Evolutionary conservation across 495 filamentous ascomycete genomes (phyloP).

Genomic region (Venustampulla echinocandica): DNA sequence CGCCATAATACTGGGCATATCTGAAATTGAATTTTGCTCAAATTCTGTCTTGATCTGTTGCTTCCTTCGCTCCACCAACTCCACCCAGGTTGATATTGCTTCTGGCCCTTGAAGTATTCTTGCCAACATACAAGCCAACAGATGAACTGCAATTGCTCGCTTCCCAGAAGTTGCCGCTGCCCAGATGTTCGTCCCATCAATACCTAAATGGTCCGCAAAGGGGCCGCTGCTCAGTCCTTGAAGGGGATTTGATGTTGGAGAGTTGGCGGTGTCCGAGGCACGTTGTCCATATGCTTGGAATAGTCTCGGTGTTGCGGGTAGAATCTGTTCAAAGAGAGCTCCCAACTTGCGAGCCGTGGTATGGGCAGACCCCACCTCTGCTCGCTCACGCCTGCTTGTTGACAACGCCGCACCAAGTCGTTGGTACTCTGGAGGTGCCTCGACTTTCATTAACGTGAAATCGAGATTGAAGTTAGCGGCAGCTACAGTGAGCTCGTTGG

Average conservation of each 20-base stretch:
- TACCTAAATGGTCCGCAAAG: conserved; percentile 15
- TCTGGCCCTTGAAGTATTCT: conserved; percentile 22
- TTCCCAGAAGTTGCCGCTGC: conserved; percentile 32
- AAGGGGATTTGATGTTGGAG: conserved; percentile 13
- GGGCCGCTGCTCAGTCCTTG: conserved; percentile 1
- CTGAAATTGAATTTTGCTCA: neutral
- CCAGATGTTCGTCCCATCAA: conserved; percentile 32
- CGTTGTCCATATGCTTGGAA: conserved; percentile 31
- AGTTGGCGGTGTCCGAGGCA: conserved; percentile 28
- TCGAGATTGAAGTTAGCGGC: conserved; percentile 29
- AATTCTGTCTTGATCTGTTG: conserved; percentile 5
- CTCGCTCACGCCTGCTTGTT: conserved; percentile 13
- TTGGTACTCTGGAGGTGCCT: conserved; percentile 27
- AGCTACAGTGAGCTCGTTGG: conserved; percentile 23
- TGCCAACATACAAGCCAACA: conserved; percentile 35
- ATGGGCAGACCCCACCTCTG: conserved; percentile 27
- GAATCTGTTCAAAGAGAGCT: conserved; percentile 24
- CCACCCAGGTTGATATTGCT: conserved; percentile 30
- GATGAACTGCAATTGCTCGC: conserved; percentile 24
- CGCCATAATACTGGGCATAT: neutral
- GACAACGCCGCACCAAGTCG: conserved; percentile 21
- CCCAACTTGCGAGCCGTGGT: conserved; percentile 26
- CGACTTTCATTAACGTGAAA: conserved; percentile 27
- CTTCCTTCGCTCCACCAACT: conserved; percentile 17
- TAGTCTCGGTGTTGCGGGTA: conserved; percentile 28